phyloP scores from a whole-genome alignment of 345 rosid genomes.

The Stellera chamaejasme region DNA sequence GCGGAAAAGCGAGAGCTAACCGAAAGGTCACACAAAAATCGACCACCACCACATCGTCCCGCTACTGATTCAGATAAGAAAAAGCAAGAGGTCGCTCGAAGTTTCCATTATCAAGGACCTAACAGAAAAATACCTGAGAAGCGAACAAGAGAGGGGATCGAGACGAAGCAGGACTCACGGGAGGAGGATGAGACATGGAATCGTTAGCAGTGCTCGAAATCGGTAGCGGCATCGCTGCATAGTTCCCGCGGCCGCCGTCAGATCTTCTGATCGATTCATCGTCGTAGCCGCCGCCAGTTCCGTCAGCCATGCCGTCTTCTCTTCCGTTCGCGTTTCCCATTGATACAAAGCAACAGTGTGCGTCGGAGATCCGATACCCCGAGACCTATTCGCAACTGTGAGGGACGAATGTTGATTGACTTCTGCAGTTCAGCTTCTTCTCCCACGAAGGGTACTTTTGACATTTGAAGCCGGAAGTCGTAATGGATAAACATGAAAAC shows the following conservation, averaged over 20 bases:
- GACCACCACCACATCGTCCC: too few relatives aligned
- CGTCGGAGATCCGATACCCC: too few relatives aligned
- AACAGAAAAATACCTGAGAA: slow-evolving; percentile 49
- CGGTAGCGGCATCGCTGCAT: slow-evolving; percentile 11
- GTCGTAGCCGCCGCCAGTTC: slow-evolving; percentile 2
- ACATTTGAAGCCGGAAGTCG: too few relatives aligned
- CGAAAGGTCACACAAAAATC: too few relatives aligned
- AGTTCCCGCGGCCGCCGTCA: slow-evolving; percentile 27
- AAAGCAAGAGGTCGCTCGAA: too few relatives aligned
- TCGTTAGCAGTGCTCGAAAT: slow-evolving; percentile 34
- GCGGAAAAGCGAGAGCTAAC: too few relatives aligned
- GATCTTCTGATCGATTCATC: slow-evolving; percentile 29
- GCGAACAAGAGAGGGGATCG: slow-evolving; percentile 55
- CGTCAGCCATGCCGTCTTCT: slow-evolving; percentile 25
- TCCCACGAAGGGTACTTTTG: too few relatives aligned
- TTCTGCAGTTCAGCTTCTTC: too few relatives aligned
- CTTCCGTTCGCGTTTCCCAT: slow-evolving; percentile 90
- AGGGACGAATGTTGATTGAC: too few relatives aligned
- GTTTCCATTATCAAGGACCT: too few relatives aligned
- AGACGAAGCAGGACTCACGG: slow-evolving; percentile 46
- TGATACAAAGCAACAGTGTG: neutral
- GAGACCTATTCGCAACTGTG: too few relatives aligned
- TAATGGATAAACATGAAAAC: neutral
- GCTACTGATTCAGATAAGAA: too few relatives aligned
- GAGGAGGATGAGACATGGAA: slow-evolving; percentile 41